phyloP scores from a whole-genome alignment of 192 early-diverging fungal species.

The Coemansia sp. region DNA sequence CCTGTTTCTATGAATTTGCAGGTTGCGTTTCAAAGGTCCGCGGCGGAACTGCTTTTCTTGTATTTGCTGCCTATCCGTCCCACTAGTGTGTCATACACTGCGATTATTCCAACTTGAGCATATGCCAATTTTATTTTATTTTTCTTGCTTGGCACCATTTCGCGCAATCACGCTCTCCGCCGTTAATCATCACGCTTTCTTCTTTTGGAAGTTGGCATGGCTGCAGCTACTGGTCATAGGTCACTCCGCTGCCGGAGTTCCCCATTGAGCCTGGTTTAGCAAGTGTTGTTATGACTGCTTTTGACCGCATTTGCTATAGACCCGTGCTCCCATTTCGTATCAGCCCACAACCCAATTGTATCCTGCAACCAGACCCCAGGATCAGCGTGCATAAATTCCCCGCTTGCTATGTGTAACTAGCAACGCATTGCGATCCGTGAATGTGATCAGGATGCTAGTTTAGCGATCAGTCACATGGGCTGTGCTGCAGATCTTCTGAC shows the following conservation, averaged over 20 bases:
- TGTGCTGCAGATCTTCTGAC: background rate
- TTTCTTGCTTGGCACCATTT: background rate
- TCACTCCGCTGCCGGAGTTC: background rate
- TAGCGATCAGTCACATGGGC: conserved; percentile 5
- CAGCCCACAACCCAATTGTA: too few relatives aligned
- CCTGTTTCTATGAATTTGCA: background rate
- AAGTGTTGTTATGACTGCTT: too few relatives aligned
- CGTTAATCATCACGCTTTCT: background rate
- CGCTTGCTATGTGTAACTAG: background rate
- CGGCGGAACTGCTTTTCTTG: background rate
- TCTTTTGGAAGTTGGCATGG: background rate
- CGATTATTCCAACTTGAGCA: background rate
- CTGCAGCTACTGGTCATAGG: background rate
- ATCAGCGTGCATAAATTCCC: background rate
- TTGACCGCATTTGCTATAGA: too few relatives aligned
- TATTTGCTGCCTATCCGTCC: background rate
- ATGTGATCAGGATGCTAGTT: background rate
- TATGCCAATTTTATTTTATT: background rate
- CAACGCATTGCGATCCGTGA: background rate
- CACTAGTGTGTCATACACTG: background rate
- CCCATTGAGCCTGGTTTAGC: too few relatives aligned
- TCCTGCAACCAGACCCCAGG: background rate
- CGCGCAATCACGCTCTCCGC: background rate
- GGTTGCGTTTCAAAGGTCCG: background rate
- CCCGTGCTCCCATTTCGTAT: too few relatives aligned